These are phyloP conservation scores for Chenopodium quinoa DNA, from an alignment of 148 eudicot genomes.

Conservation along the genomic window DNA sequence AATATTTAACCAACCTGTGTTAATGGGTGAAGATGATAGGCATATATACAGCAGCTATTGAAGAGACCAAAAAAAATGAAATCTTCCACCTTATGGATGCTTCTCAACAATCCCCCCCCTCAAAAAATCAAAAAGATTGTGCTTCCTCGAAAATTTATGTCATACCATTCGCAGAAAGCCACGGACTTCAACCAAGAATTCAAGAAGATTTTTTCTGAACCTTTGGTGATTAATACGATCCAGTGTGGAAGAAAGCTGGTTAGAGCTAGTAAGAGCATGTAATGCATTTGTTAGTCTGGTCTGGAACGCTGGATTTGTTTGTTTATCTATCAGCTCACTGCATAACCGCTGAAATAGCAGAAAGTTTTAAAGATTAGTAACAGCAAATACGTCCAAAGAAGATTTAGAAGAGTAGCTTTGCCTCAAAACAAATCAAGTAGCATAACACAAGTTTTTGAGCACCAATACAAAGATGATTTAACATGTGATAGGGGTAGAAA, in stretches of 20 bases:
- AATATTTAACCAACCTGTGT: not conserved
- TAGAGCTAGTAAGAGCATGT: conserved; percentile 65
- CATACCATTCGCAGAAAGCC: conserved; percentile 82
- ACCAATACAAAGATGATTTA: not conserved
- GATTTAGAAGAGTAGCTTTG: not conserved
- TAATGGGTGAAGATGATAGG: not conserved
- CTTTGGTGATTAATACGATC: conserved; percentile 80
- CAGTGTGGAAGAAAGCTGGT: conserved; percentile 61
- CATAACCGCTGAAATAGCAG: conserved; percentile 53
- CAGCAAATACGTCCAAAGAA: not conserved
- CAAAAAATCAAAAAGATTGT: not conserved
- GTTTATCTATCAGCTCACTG: conserved; percentile 76
- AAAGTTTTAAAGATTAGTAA: not conserved
- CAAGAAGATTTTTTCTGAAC: conserved; percentile 80
- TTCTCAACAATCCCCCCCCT: not conserved
- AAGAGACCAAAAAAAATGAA: not conserved
- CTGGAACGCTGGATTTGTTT: conserved; percentile 51
- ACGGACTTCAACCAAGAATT: conserved; percentile 78
- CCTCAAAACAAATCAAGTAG: not conserved
- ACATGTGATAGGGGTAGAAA: not conserved
- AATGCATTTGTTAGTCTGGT: conserved; percentile 73
- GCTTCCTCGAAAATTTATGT: conserved; percentile 12
- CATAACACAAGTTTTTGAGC: not conserved
- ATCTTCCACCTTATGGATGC: not conserved
- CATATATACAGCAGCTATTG: conserved; percentile 4